Evolutionary conservation across 164 flowering plant species (phyloP), one percentile per base, ranked within the genome.

Genomic region (Houttuynia cordata): DNA sequence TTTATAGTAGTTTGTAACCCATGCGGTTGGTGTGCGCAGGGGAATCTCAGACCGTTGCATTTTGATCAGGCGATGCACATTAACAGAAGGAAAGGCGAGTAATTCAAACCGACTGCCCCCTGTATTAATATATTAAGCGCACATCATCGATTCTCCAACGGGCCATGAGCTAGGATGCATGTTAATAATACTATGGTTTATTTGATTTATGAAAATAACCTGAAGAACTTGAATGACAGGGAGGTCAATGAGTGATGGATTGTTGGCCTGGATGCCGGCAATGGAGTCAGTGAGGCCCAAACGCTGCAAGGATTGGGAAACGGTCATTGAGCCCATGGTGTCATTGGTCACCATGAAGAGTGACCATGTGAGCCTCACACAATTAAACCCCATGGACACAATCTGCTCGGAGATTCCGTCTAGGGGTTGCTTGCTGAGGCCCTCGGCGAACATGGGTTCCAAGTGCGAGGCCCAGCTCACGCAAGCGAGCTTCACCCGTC

Each of bases 321-420:
- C 96, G 10, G 90, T 85, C 17, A 73, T n/a, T 10, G 76, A 63
- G 10, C 77, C 82, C 59, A 86, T 69, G 0, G 95, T 58, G 22
- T 74, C 75, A 58, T 87, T 78, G 23, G 95, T 85, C 64, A 67
- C 79, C 70, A 92, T 65, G 51, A 66, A 83, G 20, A 81, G 70
- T 0, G 96, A 85, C 95, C 95, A 92, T 40, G 98, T 92, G 51
- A 92, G 75, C 64, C 96, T 68, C 24, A 87, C 95, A 65, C 98
- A 92, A 53, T 92, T 88, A 70, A 85, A 92, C 4, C 95, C 95
- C 88, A 80, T 71, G 10, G 70, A 34, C 10, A 21, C 45, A 5
- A 92, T 85, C 51, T 45, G 52, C 62, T 76, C 66, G 8, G 95
- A 78, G 24, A 92, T 80, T 0, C 10, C 67, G 49, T 81, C 90